These are phyloP conservation scores for Platanthera zijinensis DNA, from an alignment of 106 monocot species.

Conservation along the genomic window DNA sequence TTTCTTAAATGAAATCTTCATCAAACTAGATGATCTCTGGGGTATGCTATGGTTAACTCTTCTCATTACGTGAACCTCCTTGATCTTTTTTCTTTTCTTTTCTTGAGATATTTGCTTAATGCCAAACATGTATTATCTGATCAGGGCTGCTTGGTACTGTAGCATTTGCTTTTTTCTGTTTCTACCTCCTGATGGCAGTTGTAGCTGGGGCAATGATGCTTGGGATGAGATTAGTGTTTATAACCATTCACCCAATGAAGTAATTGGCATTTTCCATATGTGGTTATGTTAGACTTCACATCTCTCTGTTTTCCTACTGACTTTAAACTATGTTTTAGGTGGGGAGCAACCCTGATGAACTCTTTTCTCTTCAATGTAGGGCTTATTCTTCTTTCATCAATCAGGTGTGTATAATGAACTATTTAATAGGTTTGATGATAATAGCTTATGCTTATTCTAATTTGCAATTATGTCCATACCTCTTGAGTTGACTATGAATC, in stretches of 20 bases:
- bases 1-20: slow-evolving; percentile 90
- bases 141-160: slow-evolving; percentile 92
- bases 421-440: not conserved
- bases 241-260: slow-evolving; percentile 99
- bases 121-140: slow-evolving; percentile 5
- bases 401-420: slow-evolving; percentile 49
- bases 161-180: slow-evolving; percentile 97
- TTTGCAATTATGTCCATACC: not conserved
- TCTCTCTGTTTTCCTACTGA: not conserved
- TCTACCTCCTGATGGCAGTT: slow-evolving; percentile 91
- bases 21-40: slow-evolving; percentile 93
- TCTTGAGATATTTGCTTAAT: not conserved
- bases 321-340: slow-evolving; percentile 38
- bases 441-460: not conserved
- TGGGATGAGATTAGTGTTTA: slow-evolving; percentile 84
- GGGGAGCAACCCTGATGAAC: slow-evolving; percentile 99
- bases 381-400: slow-evolving; percentile 89
- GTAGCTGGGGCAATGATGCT: slow-evolving; percentile 98
- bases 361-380: slow-evolving; percentile 98
- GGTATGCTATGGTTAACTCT: slow-evolving; percentile 41
- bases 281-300: not conserved
- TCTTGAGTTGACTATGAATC: not conserved
- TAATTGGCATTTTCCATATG: slow-evolving; percentile 20
- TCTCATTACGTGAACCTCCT: not conserved
- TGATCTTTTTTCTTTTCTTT: too few relatives aligned